phyloP scores from a whole-genome alignment of 2,329 filamentous ascomycete species.

The Neophaeococcomyces mojaviensis region DNA sequence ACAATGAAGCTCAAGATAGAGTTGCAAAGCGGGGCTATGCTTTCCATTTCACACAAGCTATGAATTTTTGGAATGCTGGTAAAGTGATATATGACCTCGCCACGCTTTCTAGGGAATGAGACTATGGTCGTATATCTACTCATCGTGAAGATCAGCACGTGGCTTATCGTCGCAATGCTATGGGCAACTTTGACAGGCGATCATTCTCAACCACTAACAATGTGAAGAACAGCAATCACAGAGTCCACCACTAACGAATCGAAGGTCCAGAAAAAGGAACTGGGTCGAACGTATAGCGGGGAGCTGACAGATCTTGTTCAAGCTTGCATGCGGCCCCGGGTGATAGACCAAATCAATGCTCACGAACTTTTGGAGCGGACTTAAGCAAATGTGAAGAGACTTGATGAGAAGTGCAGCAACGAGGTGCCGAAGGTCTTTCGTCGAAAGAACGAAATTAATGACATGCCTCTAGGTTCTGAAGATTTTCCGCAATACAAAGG shows the following conservation, averaged over 20 bases:
- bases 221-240: too few relatives aligned
- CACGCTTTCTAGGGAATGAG: background rate
- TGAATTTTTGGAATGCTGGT: conserved; percentile 2
- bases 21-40: too few relatives aligned
- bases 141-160: background rate
- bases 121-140: conserved; percentile 1
- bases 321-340: background rate
- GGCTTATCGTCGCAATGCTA: background rate
- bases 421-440: background rate
- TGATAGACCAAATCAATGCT: background rate
- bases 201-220: background rate
- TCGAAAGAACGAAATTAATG: conserved; percentile 4
- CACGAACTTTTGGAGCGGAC: background rate
- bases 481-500: background rate
- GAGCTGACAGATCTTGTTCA: background rate
- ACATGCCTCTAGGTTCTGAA: background rate
- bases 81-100: conserved; percentile 6
- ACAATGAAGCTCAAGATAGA: too few relatives aligned
- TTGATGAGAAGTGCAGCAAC: background rate
- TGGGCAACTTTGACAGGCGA: background rate
- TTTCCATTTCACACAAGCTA: conserved; percentile 1
- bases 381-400: background rate
- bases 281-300: too few relatives aligned
- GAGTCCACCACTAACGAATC: background rate
- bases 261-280: background rate